Evolutionary conservation across 768 basidiomycete genomes (phyloP), one percentile per base, ranked within the genome.

Genomic region (Antrodiella citrinella): DNA sequence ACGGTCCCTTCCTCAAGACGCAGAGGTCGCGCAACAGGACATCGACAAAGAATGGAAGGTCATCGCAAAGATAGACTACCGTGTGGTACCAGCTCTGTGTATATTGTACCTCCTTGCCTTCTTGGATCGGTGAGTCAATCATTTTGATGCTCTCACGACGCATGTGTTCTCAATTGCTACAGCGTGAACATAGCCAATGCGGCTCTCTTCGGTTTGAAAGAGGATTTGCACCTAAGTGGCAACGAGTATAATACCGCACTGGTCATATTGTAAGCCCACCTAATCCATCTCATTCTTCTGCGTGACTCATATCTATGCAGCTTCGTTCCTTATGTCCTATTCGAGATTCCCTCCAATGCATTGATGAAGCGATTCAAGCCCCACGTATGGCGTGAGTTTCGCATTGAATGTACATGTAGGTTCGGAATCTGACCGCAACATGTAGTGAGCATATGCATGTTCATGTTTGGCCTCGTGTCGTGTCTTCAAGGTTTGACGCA

Each of bases 21-120:
- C 24, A 50, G 30, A 35, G 30, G 30, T 15, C 30, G 30, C 15
- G 7, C 7, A 35, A 35, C 30, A 35, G 15, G 45, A 66, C 26
- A 51, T n/a, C n/a, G n/a, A n/a, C n/a, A n/a, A 67, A 48, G 64
- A 64, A 48, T 52, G 58, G 4, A 61, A 60, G 48, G 51, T 68
- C 20, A n/a, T 68, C n/a, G 55, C 61, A 24, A 69, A 69, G 58
- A 62, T 69, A 22, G 68, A 69, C 53, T 15, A 60, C 4, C 62
- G 59, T 24, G 57, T 76, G 43, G 61, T 75, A 3, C 74, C 74
- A 35, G 69, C 67, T 51, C 63, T 76, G 13, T 65, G 67, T 26
- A 53, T 73, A 3, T 64, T 76, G 21, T 72, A 72, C 57, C 60
- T 72, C 7, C 61, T 75, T 11, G 69, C 71, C 15, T 74, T 74